These are phyloP conservation scores for apple (Malus domestica) DNA, from an alignment of 306 rosid genomes.

Conservation along the genomic window ASM211411v1 NC_041789.1:16189001-16189500, in stretches of 20 bases:
- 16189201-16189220: conserved; percentile 12
- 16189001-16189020: conserved; percentile 42
- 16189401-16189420: background rate
- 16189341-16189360: background rate
- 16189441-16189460: background rate
- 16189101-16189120: conserved; percentile 52
- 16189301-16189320: background rate
- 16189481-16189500: no score
- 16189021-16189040: conserved; percentile 28
- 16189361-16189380: background rate
- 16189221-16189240: conserved; percentile 5
- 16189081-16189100: conserved; percentile 46
- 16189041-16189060: conserved; percentile 38
- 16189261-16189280: background rate
- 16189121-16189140: conserved; percentile 33
- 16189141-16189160: conserved; percentile 8
- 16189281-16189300: background rate
- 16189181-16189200: conserved; percentile 22
- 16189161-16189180: conserved; percentile 38
- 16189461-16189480: no score
- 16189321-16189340: background rate
- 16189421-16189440: no score
- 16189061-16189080: conserved; percentile 33
- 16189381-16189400: background rate
- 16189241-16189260: conserved; percentile 9